A percentile compares a stretch with the other conserved stretches of the same genome.
Evolutionary conservation across 352 stramenopile species (phyloP).

Genomic region (Globisporangium perplexum): DNA sequence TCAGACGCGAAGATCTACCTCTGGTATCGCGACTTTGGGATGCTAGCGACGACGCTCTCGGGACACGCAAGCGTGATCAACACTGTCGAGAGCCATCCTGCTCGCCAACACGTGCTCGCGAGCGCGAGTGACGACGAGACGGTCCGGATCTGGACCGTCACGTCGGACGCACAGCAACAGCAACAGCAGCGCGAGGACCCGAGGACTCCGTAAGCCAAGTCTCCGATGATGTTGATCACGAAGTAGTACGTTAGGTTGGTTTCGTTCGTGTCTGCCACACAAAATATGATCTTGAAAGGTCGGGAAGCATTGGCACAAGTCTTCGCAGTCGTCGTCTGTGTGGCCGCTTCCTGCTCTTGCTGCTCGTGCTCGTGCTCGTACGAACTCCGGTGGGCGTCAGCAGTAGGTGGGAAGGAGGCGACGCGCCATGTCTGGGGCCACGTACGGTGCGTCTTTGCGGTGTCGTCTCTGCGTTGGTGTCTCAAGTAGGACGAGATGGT

Average conservation of each 20-base stretch:
- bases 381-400: not conserved
- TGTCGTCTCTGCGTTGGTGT: too few species aligned
- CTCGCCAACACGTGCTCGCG: conserved; percentile 41
- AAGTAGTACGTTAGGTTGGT: too few species aligned
- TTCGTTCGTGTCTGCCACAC: too few species aligned
- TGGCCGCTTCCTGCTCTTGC: not conserved
- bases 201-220: not conserved
- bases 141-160: conserved; percentile 39
- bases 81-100: conserved; percentile 50
- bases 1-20: conserved; percentile 52
- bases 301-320: too few species aligned
- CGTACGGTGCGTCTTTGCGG: conserved; percentile 26
- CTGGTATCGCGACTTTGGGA: conserved; percentile 54
- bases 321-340: too few species aligned
- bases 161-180: not conserved
- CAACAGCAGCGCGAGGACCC: not conserved
- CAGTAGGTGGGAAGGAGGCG: not conserved
- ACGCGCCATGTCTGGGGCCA: conserved; percentile 8
- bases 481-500: not conserved
- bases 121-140: conserved; percentile 77
- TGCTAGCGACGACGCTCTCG: conserved; percentile 25
- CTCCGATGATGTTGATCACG: too few species aligned
- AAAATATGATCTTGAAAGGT: too few species aligned
- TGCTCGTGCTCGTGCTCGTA: not conserved
- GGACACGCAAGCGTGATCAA: conserved; percentile 71